Evolutionary conservation across 495 filamentous ascomycete genomes (phyloP), one percentile per base, ranked within the genome.

Genomic region (Hypoxylon fragiforme): DNA sequence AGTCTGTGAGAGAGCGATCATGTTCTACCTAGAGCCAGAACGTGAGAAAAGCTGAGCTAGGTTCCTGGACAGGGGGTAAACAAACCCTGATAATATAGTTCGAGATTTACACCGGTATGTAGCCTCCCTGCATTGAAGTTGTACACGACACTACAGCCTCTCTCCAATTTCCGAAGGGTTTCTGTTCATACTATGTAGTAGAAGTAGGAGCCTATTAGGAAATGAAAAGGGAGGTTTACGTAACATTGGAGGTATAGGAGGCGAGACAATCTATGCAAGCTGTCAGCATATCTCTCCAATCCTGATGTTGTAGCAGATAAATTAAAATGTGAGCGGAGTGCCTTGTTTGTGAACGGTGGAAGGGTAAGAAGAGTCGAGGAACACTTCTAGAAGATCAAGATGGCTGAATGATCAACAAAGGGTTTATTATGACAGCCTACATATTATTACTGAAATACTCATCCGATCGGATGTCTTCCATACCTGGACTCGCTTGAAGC

Each of bases 381-480:
- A 63, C 28, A 37, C 13, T 63, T 63, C 60, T 63, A 58, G 60
- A 63, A 63, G 49, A 46, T 31, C 7, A 16, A 41, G 30, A 19
- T 38, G 37, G 53, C 41, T 61, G 30, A 37, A 39, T 62, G 58
- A 57, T 57, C 32, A 56, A 42, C 47, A 37, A 57, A 28, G 51
- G 20, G 36, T 52, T 51, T 43, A 52, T 37, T 57, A 47, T 35
- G 45, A 42, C 28, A 28, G 31, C 52, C 48, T 56, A 42, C 30
- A 42, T 53, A 34, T 44, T 42, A 18, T 20, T 32, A n/a, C n/a
- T n/a, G n/a, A n/a, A 43, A 50, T 30, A 9, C 21, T 35, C n/a
- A 51, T 45, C 44, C 54, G 54, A 44, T 63, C 60, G 60, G 60
- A 58, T 47, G 45, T 50, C 44, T 63, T 58, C 60, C 60, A 44